Percentiles rank a stretch among this genome's conserved stretches.
Evolutionary conservation across 2,329 filamentous ascomycete genomes (phyloP).

Genomic region (Fusarium beomiforme): DNA sequence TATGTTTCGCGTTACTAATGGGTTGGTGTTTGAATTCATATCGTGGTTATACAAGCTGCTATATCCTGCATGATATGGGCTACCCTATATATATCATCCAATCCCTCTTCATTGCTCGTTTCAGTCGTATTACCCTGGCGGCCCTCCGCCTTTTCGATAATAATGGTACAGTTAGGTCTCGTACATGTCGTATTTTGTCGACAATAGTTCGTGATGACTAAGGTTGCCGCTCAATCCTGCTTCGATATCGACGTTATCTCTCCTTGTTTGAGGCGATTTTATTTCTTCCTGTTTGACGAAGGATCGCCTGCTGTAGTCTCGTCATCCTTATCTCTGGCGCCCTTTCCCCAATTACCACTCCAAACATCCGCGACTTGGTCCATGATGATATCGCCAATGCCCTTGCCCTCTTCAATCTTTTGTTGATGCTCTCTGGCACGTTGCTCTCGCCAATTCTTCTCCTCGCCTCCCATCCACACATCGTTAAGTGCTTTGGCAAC

Average conservation of each 20-base stretch:
- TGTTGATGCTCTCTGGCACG: constrained; percentile 61
- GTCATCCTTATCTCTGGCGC: constrained; percentile 43
- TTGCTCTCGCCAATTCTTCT: constrained; percentile 64
- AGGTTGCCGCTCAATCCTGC: background rate
- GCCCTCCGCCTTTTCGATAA: background rate
- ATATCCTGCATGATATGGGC: constrained; percentile 22
- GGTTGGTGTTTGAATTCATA: background rate
- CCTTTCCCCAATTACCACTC: constrained; percentile 49
- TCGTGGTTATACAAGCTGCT: constrained; percentile 12
- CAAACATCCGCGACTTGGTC: constrained; percentile 67
- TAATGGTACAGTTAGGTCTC: constrained; percentile 32
- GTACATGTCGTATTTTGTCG: constrained; percentile 8
- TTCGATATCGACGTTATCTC: constrained; percentile 29
- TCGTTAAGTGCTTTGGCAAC: constrained; percentile 52
- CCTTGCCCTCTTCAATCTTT: constrained; percentile 65
- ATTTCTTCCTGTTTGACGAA: constrained; percentile 35
- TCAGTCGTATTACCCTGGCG: background rate
- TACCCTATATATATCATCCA: background rate
- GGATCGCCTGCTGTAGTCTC: constrained; percentile 26
- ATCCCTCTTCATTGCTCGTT: constrained; percentile 3
- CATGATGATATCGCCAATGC: constrained; percentile 65
- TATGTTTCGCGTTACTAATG: background rate
- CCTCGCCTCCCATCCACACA: constrained; percentile 69
- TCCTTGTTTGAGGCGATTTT: constrained; percentile 22
- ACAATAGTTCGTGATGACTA: background rate